These are phyloP conservation scores for Ganoderma lucidum DNA, from an alignment of 1,284 basidiomycete species.

Conservation along the genomic window DNA sequence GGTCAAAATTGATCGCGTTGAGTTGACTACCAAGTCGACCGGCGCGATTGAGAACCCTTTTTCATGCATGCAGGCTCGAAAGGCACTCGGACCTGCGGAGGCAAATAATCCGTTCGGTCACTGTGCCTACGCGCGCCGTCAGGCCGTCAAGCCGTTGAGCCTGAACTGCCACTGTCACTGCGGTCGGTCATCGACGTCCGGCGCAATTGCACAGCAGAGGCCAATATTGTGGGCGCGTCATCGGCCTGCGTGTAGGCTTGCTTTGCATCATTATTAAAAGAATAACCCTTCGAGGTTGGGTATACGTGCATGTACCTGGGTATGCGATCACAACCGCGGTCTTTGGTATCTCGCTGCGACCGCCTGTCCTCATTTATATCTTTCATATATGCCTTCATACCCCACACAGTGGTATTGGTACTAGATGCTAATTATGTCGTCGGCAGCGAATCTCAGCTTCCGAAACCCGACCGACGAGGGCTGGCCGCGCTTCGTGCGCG, in stretches of 20 bases:
- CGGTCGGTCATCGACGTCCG: neutral
- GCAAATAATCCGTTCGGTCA: neutral
- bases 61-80: neutral
- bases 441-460: constrained; percentile 68
- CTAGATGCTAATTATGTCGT: neutral
- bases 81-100: neutral
- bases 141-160: neutral
- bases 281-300: neutral
- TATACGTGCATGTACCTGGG: neutral
- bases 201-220: neutral
- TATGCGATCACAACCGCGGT: neutral
- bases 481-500: constrained; percentile 91
- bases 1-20: neutral
- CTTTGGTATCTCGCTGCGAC: neutral
- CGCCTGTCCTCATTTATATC: neutral
- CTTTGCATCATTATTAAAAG: neutral
- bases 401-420: neutral
- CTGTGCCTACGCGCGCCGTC: neutral
- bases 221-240: neutral
- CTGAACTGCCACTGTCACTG: neutral
- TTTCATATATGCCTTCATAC: neutral
- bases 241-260: neutral
- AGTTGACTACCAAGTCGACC: neutral
- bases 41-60: neutral
- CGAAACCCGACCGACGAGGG: constrained; percentile 84